Evolutionary conservation across 2,329 filamentous ascomycete species (phyloP), one percentile per base, ranked within the genome.

Genomic region (Colletotrichum camelliae): DNA sequence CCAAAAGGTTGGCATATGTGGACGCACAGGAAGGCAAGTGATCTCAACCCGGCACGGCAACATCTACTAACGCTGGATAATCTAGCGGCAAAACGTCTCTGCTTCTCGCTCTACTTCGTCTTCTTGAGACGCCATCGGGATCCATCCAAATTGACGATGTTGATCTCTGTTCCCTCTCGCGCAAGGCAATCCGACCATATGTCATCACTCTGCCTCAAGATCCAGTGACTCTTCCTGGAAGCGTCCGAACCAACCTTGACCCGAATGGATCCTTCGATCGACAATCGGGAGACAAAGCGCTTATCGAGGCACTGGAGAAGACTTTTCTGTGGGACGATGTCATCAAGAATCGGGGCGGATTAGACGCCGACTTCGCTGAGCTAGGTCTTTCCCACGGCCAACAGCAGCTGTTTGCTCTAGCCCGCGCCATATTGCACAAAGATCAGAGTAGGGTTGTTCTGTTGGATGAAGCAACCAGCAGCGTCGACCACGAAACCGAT

Each of bases 81-180:
- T 13, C 7, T 27, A 78, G 78, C 48, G 79, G 80, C 9, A 81
- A 80, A 35, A 78, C 75, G 16, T 79, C 79, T 6, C 57, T 80
- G 2, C 48, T 80, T 27, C 70, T 77, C 13, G 74, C 77, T 4
- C 81, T 91, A 2, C 84, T 90, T n/a, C 85, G 87, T 5, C 84
- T 91, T 60, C 77, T 90, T 2, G 88, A 90, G 21, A 78, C 86
- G 2, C 82, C 82, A 1, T 29, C 71, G 3, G 81, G 81, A 0
- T 81, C 75, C 4, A 86, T 91, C 48, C 79, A 68, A 1, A 83
- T 91, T 18, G 79, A 80, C 37, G 70, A 58, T 18, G 4, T 77
- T 2, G 61, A 80, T 15, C 66, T 78, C 31, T 48, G 60, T 1
- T 67, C 70, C 4, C 62, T 79, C 21, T 62, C 77, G 2, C 77